Conservation (phyloP, 2,329 filamentous ascomycete genomes). For the Endoconidiophora polonica region DNA sequence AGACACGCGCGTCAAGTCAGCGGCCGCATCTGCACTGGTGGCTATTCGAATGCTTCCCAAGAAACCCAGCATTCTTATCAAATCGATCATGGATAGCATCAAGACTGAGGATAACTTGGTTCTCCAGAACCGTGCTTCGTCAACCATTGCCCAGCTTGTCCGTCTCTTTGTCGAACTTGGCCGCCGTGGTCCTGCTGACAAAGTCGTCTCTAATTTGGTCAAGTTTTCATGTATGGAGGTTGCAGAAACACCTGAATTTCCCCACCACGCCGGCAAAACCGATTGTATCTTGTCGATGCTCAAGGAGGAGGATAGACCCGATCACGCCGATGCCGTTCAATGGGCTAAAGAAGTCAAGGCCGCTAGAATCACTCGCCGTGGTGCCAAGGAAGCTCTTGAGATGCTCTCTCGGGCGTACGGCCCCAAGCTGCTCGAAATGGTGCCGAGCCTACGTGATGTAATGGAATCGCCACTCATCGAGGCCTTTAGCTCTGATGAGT, state of each 20-base stretch:
- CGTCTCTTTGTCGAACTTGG: constrained; percentile 67
- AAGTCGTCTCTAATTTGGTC: constrained; percentile 86
- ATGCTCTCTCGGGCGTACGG: constrained; percentile 72
- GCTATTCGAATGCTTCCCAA: constrained; percentile 79
- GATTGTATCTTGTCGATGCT: constrained; percentile 79
- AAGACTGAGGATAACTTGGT: constrained; percentile 87
- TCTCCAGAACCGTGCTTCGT: constrained; percentile 71
- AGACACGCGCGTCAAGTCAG: constrained; percentile 72
- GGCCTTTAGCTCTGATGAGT: constrained; percentile 48
- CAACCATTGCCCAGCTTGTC: constrained; percentile 71
- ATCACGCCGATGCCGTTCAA: constrained; percentile 77
- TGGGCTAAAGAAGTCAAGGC: constrained; percentile 81
- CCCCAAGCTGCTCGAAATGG: constrained; percentile 55
- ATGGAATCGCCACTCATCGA: constrained; percentile 67
- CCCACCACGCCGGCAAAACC: constrained; percentile 61
- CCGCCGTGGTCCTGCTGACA: constrained; percentile 75
- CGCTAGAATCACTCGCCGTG: constrained; percentile 76
- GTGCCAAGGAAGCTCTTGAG: constrained; percentile 86
- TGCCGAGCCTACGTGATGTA: constrained; percentile 63
- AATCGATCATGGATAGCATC: constrained; percentile 94
- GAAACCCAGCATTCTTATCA: constrained; percentile 84
- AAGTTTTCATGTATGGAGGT: constrained; percentile 98
- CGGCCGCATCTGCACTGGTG: constrained; percentile 73
- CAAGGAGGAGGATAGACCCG: constrained; percentile 90
- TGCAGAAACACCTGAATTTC: constrained; percentile 90